phyloP scores from a whole-genome alignment of 805 yeast species.

The Saccharomycopsis vini region DNA sequence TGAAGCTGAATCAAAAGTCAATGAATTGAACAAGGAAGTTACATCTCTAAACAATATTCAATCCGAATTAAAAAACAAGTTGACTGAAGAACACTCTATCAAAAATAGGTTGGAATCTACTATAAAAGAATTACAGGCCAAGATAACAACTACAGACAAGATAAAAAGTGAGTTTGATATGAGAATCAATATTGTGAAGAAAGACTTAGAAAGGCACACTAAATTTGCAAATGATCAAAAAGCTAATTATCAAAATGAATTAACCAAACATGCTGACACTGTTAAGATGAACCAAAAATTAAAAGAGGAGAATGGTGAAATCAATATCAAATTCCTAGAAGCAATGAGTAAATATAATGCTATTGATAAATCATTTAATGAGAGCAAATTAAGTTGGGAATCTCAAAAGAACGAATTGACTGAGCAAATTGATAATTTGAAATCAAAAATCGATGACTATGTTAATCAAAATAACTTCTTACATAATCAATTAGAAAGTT shows the following conservation, averaged over 20 bases:
- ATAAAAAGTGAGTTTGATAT: slow-evolving; percentile 26
- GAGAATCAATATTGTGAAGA: slow-evolving; percentile 25
- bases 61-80: slow-evolving; percentile 4
- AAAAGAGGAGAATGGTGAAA: slow-evolving; percentile 27
- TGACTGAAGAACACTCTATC: not conserved
- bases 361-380: slow-evolving; percentile 25
- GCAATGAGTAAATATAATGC: slow-evolving; percentile 19
- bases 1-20: not conserved
- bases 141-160: slow-evolving; percentile 21
- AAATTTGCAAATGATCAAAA: slow-evolving; percentile 32
- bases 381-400: slow-evolving; percentile 38
- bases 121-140: slow-evolving; percentile 25
- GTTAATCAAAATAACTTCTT: slow-evolving; percentile 60
- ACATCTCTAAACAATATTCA: not conserved
- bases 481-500: slow-evolving; percentile 54
- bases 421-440: slow-evolving; percentile 38
- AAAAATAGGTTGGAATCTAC: slow-evolving; percentile 20
- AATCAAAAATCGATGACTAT: slow-evolving; percentile 43
- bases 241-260: slow-evolving; percentile 45
- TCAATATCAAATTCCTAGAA: slow-evolving; percentile 25
- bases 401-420: slow-evolving; percentile 34
- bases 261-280: slow-evolving; percentile 45
- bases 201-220: slow-evolving; percentile 36
- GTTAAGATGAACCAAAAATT: slow-evolving; percentile 33
- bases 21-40: slow-evolving; percentile 15